A percentile compares a stretch with the other conserved stretches of the same genome.
These are phyloP conservation scores for Aureobasidium sp. DNA, from an alignment of 2,329 filamentous ascomycete genomes.

Conservation along the genomic window DNA sequence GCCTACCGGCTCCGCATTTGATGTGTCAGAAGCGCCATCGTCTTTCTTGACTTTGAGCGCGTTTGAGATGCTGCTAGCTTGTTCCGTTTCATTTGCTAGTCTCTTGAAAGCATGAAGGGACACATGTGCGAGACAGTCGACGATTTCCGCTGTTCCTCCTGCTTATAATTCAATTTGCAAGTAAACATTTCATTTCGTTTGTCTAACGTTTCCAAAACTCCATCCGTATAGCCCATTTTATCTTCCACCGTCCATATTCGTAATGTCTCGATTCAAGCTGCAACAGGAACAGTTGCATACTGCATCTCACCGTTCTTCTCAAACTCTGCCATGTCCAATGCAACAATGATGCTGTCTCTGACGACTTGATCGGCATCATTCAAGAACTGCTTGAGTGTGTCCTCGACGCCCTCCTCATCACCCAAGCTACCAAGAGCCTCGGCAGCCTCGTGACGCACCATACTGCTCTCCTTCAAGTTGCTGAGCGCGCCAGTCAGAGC, in stretches of 20 bases:
- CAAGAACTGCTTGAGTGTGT: conserved; percentile 72
- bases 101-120: background rate
- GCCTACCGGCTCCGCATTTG: background rate
- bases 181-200: conserved; percentile 7
- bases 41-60: background rate
- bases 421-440: conserved; percentile 92
- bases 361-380: conserved; percentile 90
- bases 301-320: conserved; percentile 83
- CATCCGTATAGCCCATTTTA: conserved; percentile 3
- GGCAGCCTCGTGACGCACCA: conserved; percentile 96
- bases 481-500: conserved; percentile 73
- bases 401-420: conserved; percentile 87
- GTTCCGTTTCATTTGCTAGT: background rate
- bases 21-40: background rate
- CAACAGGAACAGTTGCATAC: conserved; percentile 76
- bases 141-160: background rate
- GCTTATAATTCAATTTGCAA: background rate
- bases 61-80: background rate
- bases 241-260: conserved; percentile 1
- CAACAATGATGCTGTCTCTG: conserved; percentile 88
- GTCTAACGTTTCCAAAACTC: conserved; percentile 10
- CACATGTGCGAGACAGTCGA: background rate
- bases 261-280: conserved; percentile 35
- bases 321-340: conserved; percentile 95
- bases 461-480: conserved; percentile 75